phyloP scores from a whole-genome alignment of 2,329 filamentous ascomycete species.

The Alternaria sp. region DNA sequence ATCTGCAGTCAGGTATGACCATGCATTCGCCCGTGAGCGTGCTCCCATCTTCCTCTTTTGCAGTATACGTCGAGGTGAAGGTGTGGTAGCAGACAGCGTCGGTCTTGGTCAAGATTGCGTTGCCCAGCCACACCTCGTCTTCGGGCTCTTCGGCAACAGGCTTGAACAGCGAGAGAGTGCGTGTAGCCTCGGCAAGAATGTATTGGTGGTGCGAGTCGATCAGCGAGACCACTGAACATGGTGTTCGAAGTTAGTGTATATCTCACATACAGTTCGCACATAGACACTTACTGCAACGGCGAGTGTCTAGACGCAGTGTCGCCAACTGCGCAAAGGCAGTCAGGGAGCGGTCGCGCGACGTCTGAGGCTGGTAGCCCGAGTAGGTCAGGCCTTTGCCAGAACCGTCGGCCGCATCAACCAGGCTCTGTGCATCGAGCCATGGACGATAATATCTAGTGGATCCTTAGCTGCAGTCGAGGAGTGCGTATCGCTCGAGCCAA shows the following conservation, averaged over 20 bases:
- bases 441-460: conserved; percentile 43
- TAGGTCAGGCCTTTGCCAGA: conserved; percentile 38
- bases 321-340: conserved; percentile 51
- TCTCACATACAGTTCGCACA: too few relatives aligned
- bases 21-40: conserved; percentile 29
- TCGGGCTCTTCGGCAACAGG: conserved; percentile 30
- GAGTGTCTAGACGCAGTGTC: conserved; percentile 43
- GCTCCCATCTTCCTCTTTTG: conserved; percentile 31
- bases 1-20: conserved; percentile 38
- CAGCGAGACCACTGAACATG: conserved; percentile 41
- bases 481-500: neutral
- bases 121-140: conserved; percentile 45
- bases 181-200: conserved; percentile 52
- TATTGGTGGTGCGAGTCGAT: conserved; percentile 50
- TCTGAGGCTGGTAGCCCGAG: conserved; percentile 31
- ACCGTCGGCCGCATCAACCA: conserved; percentile 37
- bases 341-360: conserved; percentile 40
- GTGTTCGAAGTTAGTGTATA: too few relatives aligned
- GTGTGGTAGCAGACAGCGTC: conserved; percentile 44
- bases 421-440: conserved; percentile 48
- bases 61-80: conserved; percentile 36
- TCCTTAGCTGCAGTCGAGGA: conserved; percentile 10
- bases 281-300: neutral
- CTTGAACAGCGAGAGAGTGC: conserved; percentile 45
- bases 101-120: conserved; percentile 39